phyloP scores from a whole-genome alignment of 805 yeast species.

The Starmerella vaccinii region DNA sequence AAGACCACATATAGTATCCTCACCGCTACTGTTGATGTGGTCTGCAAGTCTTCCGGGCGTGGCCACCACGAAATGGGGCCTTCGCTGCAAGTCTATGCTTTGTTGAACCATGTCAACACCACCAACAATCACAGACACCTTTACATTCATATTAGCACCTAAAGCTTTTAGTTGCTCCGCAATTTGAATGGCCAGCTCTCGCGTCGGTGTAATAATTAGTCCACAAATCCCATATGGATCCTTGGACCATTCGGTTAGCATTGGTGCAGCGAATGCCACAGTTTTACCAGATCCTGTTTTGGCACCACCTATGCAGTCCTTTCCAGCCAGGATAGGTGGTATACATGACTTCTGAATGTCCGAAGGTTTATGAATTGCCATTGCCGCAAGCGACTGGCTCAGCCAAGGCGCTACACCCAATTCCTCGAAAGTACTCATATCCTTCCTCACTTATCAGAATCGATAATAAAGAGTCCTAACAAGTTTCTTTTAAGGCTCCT shows the following conservation, averaged over 20 bases:
- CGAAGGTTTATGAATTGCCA: slow-evolving; percentile 78
- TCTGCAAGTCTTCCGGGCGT: slow-evolving; percentile 96
- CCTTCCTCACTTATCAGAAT: not conserved
- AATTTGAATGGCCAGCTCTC: slow-evolving; percentile 92
- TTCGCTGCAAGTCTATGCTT: slow-evolving; percentile 64
- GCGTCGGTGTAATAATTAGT: slow-evolving; percentile 69
- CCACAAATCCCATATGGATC: slow-evolving; percentile 94
- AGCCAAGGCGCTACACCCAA: slow-evolving; percentile 85
- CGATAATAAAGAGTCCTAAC: not conserved
- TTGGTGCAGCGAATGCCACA: slow-evolving; percentile 95
- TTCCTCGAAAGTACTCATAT: slow-evolving; percentile 37
- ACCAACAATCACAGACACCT: slow-evolving; percentile 79
- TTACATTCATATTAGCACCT: slow-evolving; percentile 79
- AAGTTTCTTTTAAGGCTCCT: not conserved
- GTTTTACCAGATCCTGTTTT: slow-evolving; percentile 98
- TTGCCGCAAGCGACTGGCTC: slow-evolving; percentile 62
- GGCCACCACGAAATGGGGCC: slow-evolving; percentile 91
- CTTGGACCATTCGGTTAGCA: slow-evolving; percentile 86
- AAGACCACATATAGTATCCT: slow-evolving; percentile 71
- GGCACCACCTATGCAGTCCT: slow-evolving; percentile 96
- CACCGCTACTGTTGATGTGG: slow-evolving; percentile 78
- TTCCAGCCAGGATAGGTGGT: slow-evolving; percentile 71
- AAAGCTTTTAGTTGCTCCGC: slow-evolving; percentile 93
- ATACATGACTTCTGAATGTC: slow-evolving; percentile 81
- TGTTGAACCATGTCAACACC: slow-evolving; percentile 92